phyloP scores from a whole-genome alignment of 768 basidiomycete species.

The Boletus vinaceobasis region DNA sequence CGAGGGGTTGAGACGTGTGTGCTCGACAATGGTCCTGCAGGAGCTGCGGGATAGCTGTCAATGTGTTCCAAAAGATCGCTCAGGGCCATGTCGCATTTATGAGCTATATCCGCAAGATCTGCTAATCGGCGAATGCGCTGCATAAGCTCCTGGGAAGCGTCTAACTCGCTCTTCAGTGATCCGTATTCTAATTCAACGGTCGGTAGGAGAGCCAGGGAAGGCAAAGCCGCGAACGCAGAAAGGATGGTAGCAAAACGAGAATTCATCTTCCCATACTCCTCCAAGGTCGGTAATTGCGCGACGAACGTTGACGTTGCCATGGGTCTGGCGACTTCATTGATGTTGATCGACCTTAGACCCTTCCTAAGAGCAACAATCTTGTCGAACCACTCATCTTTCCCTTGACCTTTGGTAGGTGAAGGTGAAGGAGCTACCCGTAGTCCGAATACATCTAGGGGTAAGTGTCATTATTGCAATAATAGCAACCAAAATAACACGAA shows the following conservation, averaged over 20 bases:
- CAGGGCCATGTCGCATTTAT: slow-evolving; percentile 66
- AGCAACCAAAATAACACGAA: slow-evolving; percentile 9
- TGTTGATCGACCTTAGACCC: slow-evolving; percentile 56
- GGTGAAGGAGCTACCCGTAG: slow-evolving; percentile 36
- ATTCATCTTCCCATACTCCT: slow-evolving; percentile 47
- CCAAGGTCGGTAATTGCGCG: slow-evolving; percentile 49
- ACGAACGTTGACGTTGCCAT: slow-evolving; percentile 30
- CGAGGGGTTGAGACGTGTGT: slow-evolving; percentile 40
- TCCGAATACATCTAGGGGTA: slow-evolving; percentile 56
- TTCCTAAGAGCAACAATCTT: slow-evolving; percentile 55
- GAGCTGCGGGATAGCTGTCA: slow-evolving; percentile 73
- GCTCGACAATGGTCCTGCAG: slow-evolving; percentile 49
- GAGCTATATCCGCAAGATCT: slow-evolving; percentile 46
- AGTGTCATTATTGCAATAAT: slow-evolving; percentile 2
- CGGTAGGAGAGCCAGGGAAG: slow-evolving; percentile 38
- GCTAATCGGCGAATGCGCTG: slow-evolving; percentile 53
- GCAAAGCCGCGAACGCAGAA: slow-evolving; percentile 46
- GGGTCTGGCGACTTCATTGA: slow-evolving; percentile 53
- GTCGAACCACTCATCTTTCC: slow-evolving; percentile 44
- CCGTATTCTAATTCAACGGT: slow-evolving; percentile 55
- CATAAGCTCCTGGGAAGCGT: slow-evolving; percentile 46
- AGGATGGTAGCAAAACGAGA: slow-evolving; percentile 44
- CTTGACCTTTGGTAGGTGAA: slow-evolving; percentile 34
- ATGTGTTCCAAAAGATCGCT: slow-evolving; percentile 85
- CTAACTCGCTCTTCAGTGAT: slow-evolving; percentile 59